Percentiles rank a stretch among this genome's conserved stretches.
phyloP scores from a whole-genome alignment of 192 early-diverging fungal genomes.

The Gryganskiella cystojenkinii region DNA sequence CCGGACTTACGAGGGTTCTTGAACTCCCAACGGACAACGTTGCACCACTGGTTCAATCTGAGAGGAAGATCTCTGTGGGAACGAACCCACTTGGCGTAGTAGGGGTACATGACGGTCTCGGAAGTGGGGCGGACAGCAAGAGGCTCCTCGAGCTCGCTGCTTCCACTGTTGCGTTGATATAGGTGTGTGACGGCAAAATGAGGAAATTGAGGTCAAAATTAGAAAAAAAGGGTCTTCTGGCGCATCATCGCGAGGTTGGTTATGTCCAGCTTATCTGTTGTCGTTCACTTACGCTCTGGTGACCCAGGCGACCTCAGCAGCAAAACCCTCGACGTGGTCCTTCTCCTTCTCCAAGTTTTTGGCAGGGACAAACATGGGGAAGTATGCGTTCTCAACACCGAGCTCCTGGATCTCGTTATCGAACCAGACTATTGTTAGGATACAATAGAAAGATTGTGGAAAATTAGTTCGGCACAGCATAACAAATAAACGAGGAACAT shows the following conservation, averaged over 20 bases:
- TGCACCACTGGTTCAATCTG: constrained; percentile 99
- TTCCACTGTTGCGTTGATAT: constrained; percentile 77
- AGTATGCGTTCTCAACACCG: constrained; percentile 98
- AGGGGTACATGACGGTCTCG: constrained; percentile 99
- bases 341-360: constrained; percentile 93
- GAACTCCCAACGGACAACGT: constrained; percentile 99
- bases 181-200: too few species aligned
- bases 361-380: constrained; percentile 98
- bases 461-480: background rate
- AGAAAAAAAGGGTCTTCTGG: too few species aligned
- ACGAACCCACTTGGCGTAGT: constrained; percentile 98
- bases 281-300: constrained; percentile 79
- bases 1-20: constrained; percentile 94
- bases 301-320: constrained; percentile 99
- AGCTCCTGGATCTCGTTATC: constrained; percentile 88
- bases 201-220: too few species aligned
- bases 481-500: constrained; percentile 2
- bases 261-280: constrained; percentile 8
- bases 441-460: constrained; percentile 2
- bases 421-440: constrained; percentile 78
- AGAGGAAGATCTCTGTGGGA: constrained; percentile 97
- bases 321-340: constrained; percentile 99
- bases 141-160: constrained; percentile 92
- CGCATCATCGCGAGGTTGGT: too few species aligned
- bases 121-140: constrained; percentile 99